phyloP scores from a whole-genome alignment of 305 asterid species.

The Rubia tinctorum region DNA sequence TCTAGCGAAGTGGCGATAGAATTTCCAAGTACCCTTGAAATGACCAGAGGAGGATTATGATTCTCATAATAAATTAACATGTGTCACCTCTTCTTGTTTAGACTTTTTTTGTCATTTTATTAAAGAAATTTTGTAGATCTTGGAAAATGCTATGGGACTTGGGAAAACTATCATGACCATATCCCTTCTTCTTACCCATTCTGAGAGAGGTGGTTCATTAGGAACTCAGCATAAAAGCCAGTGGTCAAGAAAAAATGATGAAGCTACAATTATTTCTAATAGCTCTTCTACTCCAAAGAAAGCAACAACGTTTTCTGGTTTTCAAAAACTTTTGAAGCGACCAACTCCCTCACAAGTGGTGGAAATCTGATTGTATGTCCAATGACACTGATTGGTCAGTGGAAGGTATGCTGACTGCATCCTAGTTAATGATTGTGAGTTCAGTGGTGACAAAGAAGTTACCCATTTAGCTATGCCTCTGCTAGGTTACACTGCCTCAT shows the following conservation, averaged over 20 bases:
- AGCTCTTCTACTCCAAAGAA: conserved; percentile 54
- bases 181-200: conserved; percentile 75
- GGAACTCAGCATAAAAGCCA: conserved; percentile 44
- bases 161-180: conserved; percentile 98
- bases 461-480: conserved; percentile 14
- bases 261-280: conserved; percentile 37
- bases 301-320: conserved; percentile 49
- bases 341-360: conserved; percentile 51
- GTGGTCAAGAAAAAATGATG: conserved; percentile 39
- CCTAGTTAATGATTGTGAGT: conserved; percentile 19
- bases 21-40: conserved; percentile 92
- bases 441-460: conserved; percentile 18
- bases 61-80: conserved; percentile 22
- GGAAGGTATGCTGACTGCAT: conserved; percentile 68
- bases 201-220: conserved; percentile 60
- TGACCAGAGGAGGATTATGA: conserved; percentile 99
- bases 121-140: conserved; percentile 54
- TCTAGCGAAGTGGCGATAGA: conserved; percentile 88
- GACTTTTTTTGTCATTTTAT: conserved; percentile 23
- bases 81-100: conserved; percentile 16
- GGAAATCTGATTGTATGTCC: conserved; percentile 95
- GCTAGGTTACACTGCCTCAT: conserved; percentile 2
- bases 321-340: conserved; percentile 66
- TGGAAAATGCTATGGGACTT: conserved; percentile 99
- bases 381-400: conserved; percentile 94